Base-by-base conservation (phyloP, 164 flowering plant species). In the Piper betle region DNA sequence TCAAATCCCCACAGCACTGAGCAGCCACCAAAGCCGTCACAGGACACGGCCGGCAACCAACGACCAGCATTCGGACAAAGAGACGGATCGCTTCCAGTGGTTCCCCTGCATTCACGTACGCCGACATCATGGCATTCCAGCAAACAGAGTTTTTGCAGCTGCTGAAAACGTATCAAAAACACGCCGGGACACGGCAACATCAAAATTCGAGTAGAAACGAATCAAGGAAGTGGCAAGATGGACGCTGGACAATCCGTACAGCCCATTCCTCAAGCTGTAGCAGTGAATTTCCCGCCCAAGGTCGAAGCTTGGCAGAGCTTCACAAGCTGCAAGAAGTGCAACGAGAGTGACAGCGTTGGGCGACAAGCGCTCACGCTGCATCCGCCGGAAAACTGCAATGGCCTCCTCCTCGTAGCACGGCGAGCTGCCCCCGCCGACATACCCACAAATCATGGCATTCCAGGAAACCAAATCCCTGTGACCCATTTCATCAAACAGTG, bases 121-220 rank as follows among this genome's bases (percentile, higher is more conserved):
- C 78, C 8, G 66, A 71, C 19, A 83, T 71, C 80, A 83, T 72
- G 1, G 80, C 74, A 73, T 81, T 81, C 85, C 88, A 84, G 61
- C 76, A 69, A 11, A 78, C 80, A 17, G 25, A 53, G 54, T 71
- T 83, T 64, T 73, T 57, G 63, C 17, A 18, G 18, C 67, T 79
- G 81, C 71, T 61, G 59, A 72, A 25, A 25, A 25, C 33, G 33
- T 25, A 43, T 75, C 72, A 73, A 84, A 80, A 43, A 78, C 82
- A 18, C 33, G 37, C 18, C 63, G 71, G 0, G 82, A 73, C 58
- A 52, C 38, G 46, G 56, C 43, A 57, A 58, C 54, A 64, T 80
- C 69, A 59, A 73, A 74, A 62, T 66, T 79, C 54, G 66, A 62
- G 60, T 81, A 80, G 57, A 84, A 84, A 42, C 84, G 72, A 37